These are phyloP conservation scores for Panaeolus cyanescens DNA, from an alignment of 768 basidiomycete genomes.

Conservation along the genomic window DNA sequence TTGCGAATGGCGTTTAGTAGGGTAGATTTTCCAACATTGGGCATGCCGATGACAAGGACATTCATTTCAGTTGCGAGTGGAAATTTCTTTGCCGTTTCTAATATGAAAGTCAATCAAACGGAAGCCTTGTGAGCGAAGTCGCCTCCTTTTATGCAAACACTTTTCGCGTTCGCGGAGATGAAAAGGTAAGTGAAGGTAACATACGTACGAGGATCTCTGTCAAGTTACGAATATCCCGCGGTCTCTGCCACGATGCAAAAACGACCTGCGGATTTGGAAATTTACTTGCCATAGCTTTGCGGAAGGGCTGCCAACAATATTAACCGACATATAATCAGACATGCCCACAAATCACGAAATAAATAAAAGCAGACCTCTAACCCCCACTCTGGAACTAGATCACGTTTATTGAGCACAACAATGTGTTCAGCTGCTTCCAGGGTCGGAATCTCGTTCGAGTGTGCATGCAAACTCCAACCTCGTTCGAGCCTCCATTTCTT, in stretches of 20 bases:
- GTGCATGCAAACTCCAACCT: constrained; percentile 52
- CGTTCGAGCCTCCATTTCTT: constrained; percentile 71
- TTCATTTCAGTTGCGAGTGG: constrained; percentile 78
- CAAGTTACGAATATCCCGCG: constrained; percentile 63
- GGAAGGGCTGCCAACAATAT: constrained; percentile 60
- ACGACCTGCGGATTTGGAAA: constrained; percentile 71
- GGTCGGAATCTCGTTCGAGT: constrained; percentile 38
- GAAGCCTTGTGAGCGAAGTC: background rate
- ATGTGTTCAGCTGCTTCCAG: constrained; percentile 73
- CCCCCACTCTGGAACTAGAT: constrained; percentile 88
- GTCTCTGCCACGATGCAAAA: constrained; percentile 73
- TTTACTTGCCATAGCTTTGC: constrained; percentile 65
- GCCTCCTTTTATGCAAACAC: background rate
- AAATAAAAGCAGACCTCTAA: constrained; percentile 61
- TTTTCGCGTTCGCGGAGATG: constrained; percentile 8
- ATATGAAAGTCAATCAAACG: constrained; percentile 6
- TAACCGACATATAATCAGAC: constrained; percentile 8
- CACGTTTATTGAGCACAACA: constrained; percentile 91
- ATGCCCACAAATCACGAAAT: constrained; percentile 5
- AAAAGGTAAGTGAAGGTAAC: constrained; percentile 34
- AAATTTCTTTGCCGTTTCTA: constrained; percentile 71
- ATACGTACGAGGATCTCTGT: constrained; percentile 73
- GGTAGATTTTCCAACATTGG: constrained; percentile 97
- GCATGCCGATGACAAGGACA: constrained; percentile 96
- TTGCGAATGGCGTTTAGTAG: constrained; percentile 87